Evolutionary conservation across 2,329 filamentous ascomycete species (phyloP), one percentile per base, ranked within the genome.

Genomic region (Gnomoniopsis sp.): DNA sequence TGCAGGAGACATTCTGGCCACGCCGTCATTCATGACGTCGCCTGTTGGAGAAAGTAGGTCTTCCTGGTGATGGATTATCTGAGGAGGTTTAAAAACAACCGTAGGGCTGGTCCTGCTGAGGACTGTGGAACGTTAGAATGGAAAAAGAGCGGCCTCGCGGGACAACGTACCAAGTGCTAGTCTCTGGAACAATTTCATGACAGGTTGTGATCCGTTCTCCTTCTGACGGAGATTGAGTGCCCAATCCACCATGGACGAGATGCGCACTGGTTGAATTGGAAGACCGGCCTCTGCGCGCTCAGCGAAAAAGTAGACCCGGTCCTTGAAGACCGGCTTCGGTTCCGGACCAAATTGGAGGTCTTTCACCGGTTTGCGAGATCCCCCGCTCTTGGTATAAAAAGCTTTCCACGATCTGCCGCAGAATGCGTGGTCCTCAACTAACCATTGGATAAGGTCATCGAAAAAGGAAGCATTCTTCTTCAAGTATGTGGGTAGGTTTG

Each of bases 11-110:
- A 92, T 87, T 2, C 74, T 73, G 0, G 79, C 84, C 48, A 90
- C 88, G 0, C 90, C 86, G 56, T 88, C 85, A 49, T 87, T 88
- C 85, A 88, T 88, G 1, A 82, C 77, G 4, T 77, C 72, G 0
- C 66, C 63, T 2, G 60, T 69, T 0, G 72, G 72, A 0, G 79
- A 80, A 0, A 68, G 46, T 2, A 82, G 64, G 62, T 82, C 77
- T 0, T 64, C 3, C 4, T 61, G 3, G 8, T 63, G 64, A 36
- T 76, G 70, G 21, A 63, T 65, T 41, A 88, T 83, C 57, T 86
- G 78, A 1, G 70, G 23, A 0, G 66, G 68, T 7, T 79, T 69
- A 1, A 88, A 71, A 0, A 77, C 66, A 0, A 83, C 59, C 0
- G 79, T 77, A 1, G 80, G 74, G 1, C 60, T 68, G 0, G 82